Conservation (phyloP, 108 stramenopile species). For the Pelagomonas calceolata region DNA sequence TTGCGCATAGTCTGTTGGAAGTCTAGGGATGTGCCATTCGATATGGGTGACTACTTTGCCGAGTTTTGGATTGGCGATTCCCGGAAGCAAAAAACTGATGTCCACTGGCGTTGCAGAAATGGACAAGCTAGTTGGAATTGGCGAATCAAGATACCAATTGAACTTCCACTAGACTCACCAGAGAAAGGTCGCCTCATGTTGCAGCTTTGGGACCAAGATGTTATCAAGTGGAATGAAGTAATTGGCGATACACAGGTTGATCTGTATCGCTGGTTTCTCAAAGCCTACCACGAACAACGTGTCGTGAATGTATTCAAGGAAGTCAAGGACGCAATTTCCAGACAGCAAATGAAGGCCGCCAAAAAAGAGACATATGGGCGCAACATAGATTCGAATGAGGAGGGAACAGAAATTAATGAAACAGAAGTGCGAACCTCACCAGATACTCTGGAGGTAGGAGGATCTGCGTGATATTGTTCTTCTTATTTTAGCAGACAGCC, state of each 20-base stretch:
- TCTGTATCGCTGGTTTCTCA: conserved; percentile 18
- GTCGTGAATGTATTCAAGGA: conserved; percentile 5
- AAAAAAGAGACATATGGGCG: no score
- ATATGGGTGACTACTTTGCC: conserved; percentile 46
- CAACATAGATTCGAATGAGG: no score
- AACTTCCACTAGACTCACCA: conserved; percentile 12
- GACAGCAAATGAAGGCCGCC: no score
- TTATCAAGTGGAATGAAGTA: conserved; percentile 38
- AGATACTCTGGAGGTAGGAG: no score
- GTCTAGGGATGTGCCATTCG: conserved; percentile 22
- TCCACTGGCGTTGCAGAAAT: conserved; percentile 46
- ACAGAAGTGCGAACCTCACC: no score
- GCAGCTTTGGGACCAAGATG: conserved; percentile 46
- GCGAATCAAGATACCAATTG: conserved; percentile 42
- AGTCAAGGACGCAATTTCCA: background rate
- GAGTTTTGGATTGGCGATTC: conserved; percentile 35
- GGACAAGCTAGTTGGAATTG: conserved; percentile 48
- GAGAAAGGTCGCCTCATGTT: conserved; percentile 24
- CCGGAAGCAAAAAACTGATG: conserved; percentile 44
- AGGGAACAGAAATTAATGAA: no score
- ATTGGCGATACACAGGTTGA: conserved; percentile 31
- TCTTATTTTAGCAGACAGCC: no score
- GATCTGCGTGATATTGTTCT: no score
- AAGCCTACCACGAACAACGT: conserved; percentile 14
- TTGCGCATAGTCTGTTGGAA: conserved; percentile 31